Percentiles rank a stretch among this genome's conserved stretches.
These are phyloP conservation scores for Vitis rupestris DNA, from an alignment of 164 flowering plant species.

Conservation along the genomic window DNA sequence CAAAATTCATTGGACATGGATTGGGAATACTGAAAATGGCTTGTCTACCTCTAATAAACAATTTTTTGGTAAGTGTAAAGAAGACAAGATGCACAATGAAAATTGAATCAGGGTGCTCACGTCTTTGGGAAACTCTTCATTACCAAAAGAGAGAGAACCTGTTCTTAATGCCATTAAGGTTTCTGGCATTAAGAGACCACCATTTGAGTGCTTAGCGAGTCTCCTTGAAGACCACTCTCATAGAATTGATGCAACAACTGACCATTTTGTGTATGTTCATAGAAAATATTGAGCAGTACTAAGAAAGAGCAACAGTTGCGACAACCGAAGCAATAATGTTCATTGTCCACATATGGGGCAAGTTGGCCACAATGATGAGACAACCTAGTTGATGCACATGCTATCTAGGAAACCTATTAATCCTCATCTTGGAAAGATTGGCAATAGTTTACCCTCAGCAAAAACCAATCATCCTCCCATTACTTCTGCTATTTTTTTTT, in stretches of 20 bases:
- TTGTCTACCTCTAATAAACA: slow-evolving; percentile 38
- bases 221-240: slow-evolving; percentile 29
- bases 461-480: slow-evolving; percentile 24
- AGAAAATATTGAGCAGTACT: slow-evolving; percentile 59
- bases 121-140: slow-evolving; percentile 27
- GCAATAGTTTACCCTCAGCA: slow-evolving; percentile 11
- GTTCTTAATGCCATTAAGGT: slow-evolving; percentile 28
- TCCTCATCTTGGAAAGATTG: slow-evolving; percentile 37
- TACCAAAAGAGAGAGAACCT: slow-evolving; percentile 35
- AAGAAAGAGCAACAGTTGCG: slow-evolving; percentile 29
- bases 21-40: slow-evolving; percentile 33
- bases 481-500: slow-evolving; percentile 19
- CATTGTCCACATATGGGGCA: slow-evolving; percentile 21
- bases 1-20: slow-evolving; percentile 39
- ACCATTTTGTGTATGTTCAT: slow-evolving; percentile 77
- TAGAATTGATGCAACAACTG: slow-evolving; percentile 35
- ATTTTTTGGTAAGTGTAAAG: slow-evolving; percentile 30
- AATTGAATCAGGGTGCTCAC: slow-evolving; percentile 30
- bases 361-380: slow-evolving; percentile 21
- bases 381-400: slow-evolving; percentile 7
- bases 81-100: slow-evolving; percentile 55
- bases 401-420: slow-evolving; percentile 38
- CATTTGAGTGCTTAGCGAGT: slow-evolving; percentile 32
- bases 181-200: slow-evolving; percentile 53
- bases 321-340: slow-evolving; percentile 16